A percentile compares a stretch with the other conserved stretches of the same genome.
Evolutionary conservation across 371 early-diverging fungal species (phyloP).

Genomic region (Mycotypha africana): DNA sequence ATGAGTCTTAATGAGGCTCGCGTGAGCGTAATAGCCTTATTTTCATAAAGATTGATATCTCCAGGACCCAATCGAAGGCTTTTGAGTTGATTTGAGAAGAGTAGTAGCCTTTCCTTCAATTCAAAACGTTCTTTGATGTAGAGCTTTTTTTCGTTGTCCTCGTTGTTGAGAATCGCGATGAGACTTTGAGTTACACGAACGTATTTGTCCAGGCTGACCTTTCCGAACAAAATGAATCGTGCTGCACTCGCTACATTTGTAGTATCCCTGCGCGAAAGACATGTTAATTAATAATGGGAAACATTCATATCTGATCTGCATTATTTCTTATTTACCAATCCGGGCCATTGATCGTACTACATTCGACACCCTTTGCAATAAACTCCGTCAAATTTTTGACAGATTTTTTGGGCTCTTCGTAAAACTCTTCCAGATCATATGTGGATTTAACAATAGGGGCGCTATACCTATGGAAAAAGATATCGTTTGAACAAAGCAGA

Average conservation of each 20-base stretch:
- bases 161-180: too few species aligned
- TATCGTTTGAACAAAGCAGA: too few species aligned
- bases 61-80: slow-evolving; percentile 30
- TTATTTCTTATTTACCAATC: slow-evolving; percentile 45
- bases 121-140: slow-evolving; percentile 12
- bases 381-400: slow-evolving; percentile 46
- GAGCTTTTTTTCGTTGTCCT: too few species aligned
- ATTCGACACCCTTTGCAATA: slow-evolving; percentile 41
- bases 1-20: slow-evolving; percentile 29
- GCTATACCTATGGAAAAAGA: slow-evolving; percentile 34
- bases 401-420: slow-evolving; percentile 28
- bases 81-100: slow-evolving; percentile 32
- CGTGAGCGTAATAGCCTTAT: slow-evolving; percentile 30
- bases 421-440: slow-evolving; percentile 32
- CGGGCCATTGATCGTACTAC: slow-evolving; percentile 50
- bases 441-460: slow-evolving; percentile 35
- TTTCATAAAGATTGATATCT: slow-evolving; percentile 44
- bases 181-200: slow-evolving; percentile 45
- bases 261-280: slow-evolving; percentile 53
- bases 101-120: slow-evolving; percentile 29
- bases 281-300: too few species aligned
- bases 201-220: slow-evolving; percentile 41
- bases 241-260: slow-evolving; percentile 41
- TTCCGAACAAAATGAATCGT: slow-evolving; percentile 41
- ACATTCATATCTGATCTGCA: too few species aligned